Evolutionary conservation across 495 filamentous ascomycete genomes (phyloP), one percentile per base, ranked within the genome.

Genomic region (Xylaria telfairii): DNA sequence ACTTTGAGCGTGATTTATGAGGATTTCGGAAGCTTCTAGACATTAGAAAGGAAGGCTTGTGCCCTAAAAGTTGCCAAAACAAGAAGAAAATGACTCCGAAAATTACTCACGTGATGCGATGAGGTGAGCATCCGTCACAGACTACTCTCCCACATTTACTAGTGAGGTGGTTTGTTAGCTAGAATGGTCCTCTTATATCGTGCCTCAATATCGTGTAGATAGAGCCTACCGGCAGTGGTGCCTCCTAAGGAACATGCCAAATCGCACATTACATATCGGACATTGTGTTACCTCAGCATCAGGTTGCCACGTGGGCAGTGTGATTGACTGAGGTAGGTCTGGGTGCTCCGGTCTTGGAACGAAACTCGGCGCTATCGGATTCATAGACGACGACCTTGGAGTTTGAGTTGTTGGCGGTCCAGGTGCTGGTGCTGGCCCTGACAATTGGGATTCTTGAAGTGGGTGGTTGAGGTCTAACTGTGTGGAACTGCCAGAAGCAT

Each of bases 81-180:
- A n/a, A n/a, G n/a, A n/a, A n/a, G n/a, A n/a, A n/a, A n/a, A n/a
- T n/a, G n/a, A n/a, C n/a, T n/a, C n/a, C n/a, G n/a, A n/a, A n/a
- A n/a, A n/a, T n/a, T n/a, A n/a, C n/a, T n/a, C n/a, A n/a, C n/a
- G 92, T 97, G 76, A 99, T 98, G 49, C 93, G 89, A 79, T 98
- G 95, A 5, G 96, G 96, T 4, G 96, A 98, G 81, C 96, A 99
- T 21, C 87, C 82, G 65, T 91, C 88, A 79, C 96, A 99, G 17
- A 99, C 96, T 1, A 99, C 96, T 37, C 95, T 87, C 8, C 96
- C 96, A 80, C 96, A 99, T 84, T 97, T 98, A 64, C 95, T 94
- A 70, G 10, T 13, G 26, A 41, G 56, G 61, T 54, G 4, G 2
- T 44, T 13, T 68, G 46, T 76, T 69, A 78, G 74, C 34, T 66